Evolutionary conservation across 192 early-diverging fungal genomes (phyloP).

Genomic region (Coemansia sp.): DNA sequence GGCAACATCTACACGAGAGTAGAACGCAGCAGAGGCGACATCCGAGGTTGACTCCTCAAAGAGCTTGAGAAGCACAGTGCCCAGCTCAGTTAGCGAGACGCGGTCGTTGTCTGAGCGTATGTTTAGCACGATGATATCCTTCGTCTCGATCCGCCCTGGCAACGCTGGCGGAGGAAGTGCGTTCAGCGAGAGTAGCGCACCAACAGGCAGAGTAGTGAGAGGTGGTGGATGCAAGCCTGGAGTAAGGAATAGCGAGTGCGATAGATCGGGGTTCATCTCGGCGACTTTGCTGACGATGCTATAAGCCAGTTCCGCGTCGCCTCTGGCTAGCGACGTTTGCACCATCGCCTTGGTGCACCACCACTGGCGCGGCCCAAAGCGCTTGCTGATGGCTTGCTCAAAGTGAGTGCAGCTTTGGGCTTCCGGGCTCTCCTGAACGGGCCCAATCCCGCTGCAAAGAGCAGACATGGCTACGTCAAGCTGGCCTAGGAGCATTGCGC

Average conservation of each 20-base stretch:
- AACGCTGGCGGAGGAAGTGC: neutral
- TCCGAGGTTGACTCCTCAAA: neutral
- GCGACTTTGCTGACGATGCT: slow-evolving; percentile 2
- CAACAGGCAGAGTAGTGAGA: neutral
- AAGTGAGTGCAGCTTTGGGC: neutral
- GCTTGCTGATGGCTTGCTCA: neutral
- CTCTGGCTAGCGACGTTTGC: slow-evolving; percentile 31
- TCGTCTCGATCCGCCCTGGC: neutral
- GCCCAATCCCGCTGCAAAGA: neutral
- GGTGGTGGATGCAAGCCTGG: neutral
- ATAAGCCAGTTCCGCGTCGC: slow-evolving; percentile 28
- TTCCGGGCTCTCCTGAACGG: neutral
- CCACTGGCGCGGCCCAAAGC: slow-evolving; percentile 35
- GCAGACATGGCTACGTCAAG: slow-evolving; percentile 31
- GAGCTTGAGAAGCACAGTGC: neutral
- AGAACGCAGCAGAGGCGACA: neutral
- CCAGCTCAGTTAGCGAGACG: slow-evolving; percentile 3
- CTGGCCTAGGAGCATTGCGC: slow-evolving; percentile 31
- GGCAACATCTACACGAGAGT: neutral
- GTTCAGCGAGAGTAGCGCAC: neutral
- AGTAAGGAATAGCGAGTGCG: slow-evolving; percentile 1
- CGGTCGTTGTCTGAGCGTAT: neutral
- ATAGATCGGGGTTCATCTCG: neutral
- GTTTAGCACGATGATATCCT: neutral
- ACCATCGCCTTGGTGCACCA: slow-evolving; percentile 36